Evolutionary conservation across 768 basidiomycete genomes (phyloP), one percentile per base, ranked within the genome.

Genomic region (Galerina sulciceps): DNA sequence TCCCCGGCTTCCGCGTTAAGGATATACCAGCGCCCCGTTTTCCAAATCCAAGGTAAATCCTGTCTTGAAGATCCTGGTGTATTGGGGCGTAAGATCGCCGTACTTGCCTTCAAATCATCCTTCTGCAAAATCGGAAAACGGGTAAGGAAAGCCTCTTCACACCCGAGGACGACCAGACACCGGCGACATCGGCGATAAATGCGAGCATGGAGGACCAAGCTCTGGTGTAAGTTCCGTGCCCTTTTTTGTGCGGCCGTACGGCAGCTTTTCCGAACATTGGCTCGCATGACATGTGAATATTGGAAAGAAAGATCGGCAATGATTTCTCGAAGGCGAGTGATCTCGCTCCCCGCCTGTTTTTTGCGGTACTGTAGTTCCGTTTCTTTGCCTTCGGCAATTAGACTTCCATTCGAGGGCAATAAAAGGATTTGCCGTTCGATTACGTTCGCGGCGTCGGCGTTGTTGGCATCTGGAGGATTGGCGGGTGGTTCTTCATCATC

Each of bases 31-130:
- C 44, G 2, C 2, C 37, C 47, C 14, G 36, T 23, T 13, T 57
- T n/a, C 56, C 56, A 57, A 1, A 57, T 41, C 56, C 56, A 57
- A 1, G 38, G 31, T 1, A 57, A 31, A n/a, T 51, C 14, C 2
- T 41, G n/a, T 6, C 17, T 50, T 5, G 56, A 40, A 8, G 56
- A 57, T 2, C 38, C 47, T 1, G 56, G 47, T 4, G 31, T 26
- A 18, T 57, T 57, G 2, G 56, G 56, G 10, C 51, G 23, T 8
- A 57, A 22, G 11, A 57, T 20, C 5, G 40, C 47, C 1, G 56
- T 57, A 18, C 56, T 57, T 6, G 41, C 38, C 14, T 36, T 13
- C 3, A 57, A 23, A 36, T 57, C 56, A 9, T 41, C 37, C 38
- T 49, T 48, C 1, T 3, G 13, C 9, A 57, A 23, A 2, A 14